Percentiles rank a stretch among this genome's conserved stretches.
These are phyloP conservation scores for Lachnellula suecica DNA, from an alignment of 2,329 filamentous ascomycete species.

Conservation along the genomic window DNA sequence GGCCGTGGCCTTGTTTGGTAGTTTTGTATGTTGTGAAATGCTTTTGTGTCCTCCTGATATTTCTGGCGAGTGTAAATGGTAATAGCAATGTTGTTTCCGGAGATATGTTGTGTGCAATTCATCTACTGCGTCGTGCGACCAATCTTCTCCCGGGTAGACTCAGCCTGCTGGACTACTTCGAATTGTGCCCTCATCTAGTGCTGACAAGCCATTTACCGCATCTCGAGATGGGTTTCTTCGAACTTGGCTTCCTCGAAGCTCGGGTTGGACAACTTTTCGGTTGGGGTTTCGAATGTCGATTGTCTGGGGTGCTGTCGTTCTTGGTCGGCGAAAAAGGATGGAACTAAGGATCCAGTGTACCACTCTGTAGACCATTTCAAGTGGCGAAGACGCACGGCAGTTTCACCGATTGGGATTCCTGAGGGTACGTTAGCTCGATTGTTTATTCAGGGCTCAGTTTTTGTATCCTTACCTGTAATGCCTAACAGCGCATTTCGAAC, in stretches of 20 bases:
- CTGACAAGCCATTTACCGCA: background rate
- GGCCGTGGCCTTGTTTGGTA: background rate
- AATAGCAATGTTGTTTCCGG: background rate
- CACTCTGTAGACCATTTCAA: constrained; percentile 1
- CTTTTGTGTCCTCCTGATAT: background rate
- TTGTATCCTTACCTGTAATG: constrained; percentile 20
- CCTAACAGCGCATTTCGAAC: constrained; percentile 20
- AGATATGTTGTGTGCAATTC: no score
- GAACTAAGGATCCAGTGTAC: background rate
- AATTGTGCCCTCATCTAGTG: no score
- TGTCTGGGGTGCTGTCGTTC: constrained; percentile 1
- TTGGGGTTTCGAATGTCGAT: background rate
- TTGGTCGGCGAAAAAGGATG: constrained; percentile 2
- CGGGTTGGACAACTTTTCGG: background rate
- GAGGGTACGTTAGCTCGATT: background rate
- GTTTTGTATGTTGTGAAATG: background rate
- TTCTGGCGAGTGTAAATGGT: background rate
- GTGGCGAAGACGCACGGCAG: constrained; percentile 5
- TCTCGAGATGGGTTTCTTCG: background rate
- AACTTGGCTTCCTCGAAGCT: background rate
- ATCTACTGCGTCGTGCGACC: no score
- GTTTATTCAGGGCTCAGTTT: background rate
- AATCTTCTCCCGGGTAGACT: background rate
- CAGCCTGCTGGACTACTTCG: background rate
- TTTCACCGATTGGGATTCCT: constrained; percentile 7